Percentiles rank a stretch among this genome's conserved stretches.
Conservation (phyloP, 306 rosid species). For the Arachis stenosperma region DNA sequence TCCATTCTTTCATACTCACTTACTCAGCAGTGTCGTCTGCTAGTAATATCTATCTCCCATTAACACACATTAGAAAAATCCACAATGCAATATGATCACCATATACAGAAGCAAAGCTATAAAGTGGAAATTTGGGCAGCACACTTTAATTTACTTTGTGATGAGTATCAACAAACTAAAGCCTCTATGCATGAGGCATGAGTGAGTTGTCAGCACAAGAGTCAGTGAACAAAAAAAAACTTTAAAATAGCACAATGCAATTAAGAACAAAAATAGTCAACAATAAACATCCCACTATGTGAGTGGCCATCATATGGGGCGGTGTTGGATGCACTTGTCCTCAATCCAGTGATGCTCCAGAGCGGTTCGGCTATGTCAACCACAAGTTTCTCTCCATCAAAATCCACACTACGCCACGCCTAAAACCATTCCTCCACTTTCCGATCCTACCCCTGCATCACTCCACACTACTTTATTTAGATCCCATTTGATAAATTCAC, state of each 20-base stretch:
- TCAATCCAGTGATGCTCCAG: constrained; percentile 5
- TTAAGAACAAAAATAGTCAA: constrained; percentile 24
- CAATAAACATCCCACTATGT: constrained; percentile 44
- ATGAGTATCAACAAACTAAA: no score
- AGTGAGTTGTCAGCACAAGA: constrained; percentile 39
- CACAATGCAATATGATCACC: no score
- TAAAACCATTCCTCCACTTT: constrained; percentile 15
- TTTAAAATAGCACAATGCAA: not conserved
- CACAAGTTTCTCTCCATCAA: constrained; percentile 42
- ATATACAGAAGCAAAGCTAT: no score
- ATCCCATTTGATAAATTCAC: not conserved
- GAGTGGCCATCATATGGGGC: constrained; percentile 47
- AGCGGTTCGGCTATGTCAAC: constrained; percentile 23
- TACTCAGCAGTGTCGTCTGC: no score
- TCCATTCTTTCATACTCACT: no score
- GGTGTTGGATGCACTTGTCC: constrained; percentile 39
- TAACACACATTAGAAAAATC: no score
- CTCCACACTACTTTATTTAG: constrained; percentile 22
- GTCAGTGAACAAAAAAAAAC: not conserved
- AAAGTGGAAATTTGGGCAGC: no score
- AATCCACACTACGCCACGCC: constrained; percentile 32
- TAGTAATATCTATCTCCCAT: no score
- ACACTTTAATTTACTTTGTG: no score
- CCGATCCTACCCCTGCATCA: not conserved
- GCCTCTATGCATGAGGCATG: no score